Evolutionary conservation across 2,329 filamentous ascomycete genomes (phyloP), one percentile per base, ranked within the genome.

Genomic region (Sarocladium strictum): DNA sequence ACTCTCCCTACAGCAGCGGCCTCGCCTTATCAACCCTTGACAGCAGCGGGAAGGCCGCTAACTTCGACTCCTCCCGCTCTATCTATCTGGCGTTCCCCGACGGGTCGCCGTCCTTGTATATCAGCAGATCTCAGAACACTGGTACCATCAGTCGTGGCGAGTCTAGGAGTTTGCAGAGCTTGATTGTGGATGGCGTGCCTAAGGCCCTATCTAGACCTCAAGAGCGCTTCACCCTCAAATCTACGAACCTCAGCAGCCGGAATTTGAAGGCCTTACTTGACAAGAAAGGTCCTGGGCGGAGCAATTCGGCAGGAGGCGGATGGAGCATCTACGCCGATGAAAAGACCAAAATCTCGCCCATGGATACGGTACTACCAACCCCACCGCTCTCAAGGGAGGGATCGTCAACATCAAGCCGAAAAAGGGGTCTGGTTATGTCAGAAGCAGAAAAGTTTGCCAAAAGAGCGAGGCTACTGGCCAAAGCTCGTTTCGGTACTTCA

Each of bases 71-170:
- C 1, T 85, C 85, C 12, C 81, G 84, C 59, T 86, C 87, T 2
- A 80, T 96, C 37, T 94, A 90, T 63, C 76, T 95, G 57, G 87
- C 89, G 1, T 93, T 95, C 62, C 90, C 91, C 0, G 86, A 93
- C 63, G 87, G 85, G 32, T 86, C 88, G 11, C 88, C 90, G 0
- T 85, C 85, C 58, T 74, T 95, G 43, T 95, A 90, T 67, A 74
- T 84, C 41, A 81, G 80, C 52, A 81, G 76, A 56, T 73, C 77
- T 5, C 74, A 77, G 56, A 67, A 72, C 21, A 66, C 69, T 0
- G 73, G 74, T 1, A 62, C 74, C 0, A 68, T 73, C 11, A 66
- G 70, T 2, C 62, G 69, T 0, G 71, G 72, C 11, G 85, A 89
- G 57, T 74, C 78, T 3, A 81, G 80, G 51, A 87, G 83, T 60